phyloP scores from a whole-genome alignment of 2,329 filamentous ascomycete genomes.

The Atkinsonella texensis region DNA sequence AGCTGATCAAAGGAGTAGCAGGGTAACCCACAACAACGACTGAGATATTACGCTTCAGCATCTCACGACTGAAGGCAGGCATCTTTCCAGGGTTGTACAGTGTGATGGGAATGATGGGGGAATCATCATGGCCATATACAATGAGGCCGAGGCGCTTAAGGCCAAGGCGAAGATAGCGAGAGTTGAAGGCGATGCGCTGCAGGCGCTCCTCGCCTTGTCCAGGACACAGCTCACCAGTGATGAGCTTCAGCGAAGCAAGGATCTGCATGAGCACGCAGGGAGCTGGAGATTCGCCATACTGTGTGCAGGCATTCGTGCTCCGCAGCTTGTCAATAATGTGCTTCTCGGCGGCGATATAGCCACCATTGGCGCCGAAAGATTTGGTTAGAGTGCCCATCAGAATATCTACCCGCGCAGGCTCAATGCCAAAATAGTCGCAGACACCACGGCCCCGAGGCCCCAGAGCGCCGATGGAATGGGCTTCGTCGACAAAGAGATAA shows the following conservation, averaged over 20 bases:
- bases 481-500: slow-evolving; percentile 88
- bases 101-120: slow-evolving; percentile 86
- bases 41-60: slow-evolving; percentile 95
- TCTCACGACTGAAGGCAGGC: slow-evolving; percentile 95
- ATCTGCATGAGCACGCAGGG: slow-evolving; percentile 90
- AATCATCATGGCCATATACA: slow-evolving; percentile 94
- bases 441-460: slow-evolving; percentile 83
- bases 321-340: slow-evolving; percentile 85
- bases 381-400: slow-evolving; percentile 98
- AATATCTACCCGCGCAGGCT: slow-evolving; percentile 79
- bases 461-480: slow-evolving; percentile 87
- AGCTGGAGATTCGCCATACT: slow-evolving; percentile 77
- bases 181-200: slow-evolving; percentile 95
- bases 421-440: slow-evolving; percentile 92
- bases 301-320: slow-evolving; percentile 71
- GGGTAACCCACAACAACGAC: slow-evolving; percentile 97
- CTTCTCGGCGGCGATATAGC: slow-evolving; percentile 85
- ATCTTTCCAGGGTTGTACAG: slow-evolving; percentile 99
- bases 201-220: slow-evolving; percentile 93
- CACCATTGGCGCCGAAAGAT: slow-evolving; percentile 95
- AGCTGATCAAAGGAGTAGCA: slow-evolving; percentile 88
- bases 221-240: slow-evolving; percentile 74
- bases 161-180: slow-evolving; percentile 90
- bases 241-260: slow-evolving; percentile 72
- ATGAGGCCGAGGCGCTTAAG: slow-evolving; percentile 96